Evolutionary conservation across 139 green algal species (phyloP).

Genomic region (Closterium sp.): DNA sequence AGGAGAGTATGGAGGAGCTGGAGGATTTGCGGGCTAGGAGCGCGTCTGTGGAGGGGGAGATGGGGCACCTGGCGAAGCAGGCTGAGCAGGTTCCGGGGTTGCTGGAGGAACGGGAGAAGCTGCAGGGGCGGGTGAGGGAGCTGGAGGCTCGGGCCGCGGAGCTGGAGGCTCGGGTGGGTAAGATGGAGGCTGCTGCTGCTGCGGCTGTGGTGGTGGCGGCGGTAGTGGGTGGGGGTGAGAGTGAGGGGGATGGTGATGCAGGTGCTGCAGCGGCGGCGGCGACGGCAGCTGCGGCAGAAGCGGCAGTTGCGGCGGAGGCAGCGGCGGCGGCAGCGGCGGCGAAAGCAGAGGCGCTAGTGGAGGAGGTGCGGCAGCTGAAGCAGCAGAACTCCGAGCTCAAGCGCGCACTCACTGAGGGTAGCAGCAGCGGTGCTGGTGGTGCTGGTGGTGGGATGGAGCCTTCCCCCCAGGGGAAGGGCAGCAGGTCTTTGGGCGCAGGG

Average conservation of each 20-base stretch:
- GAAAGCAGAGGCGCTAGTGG: neutral
- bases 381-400: neutral
- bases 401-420: neutral
- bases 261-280: too few species aligned
- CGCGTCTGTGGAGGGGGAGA: neutral
- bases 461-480: neutral
- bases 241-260: neutral
- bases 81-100: neutral
- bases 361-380: conserved; percentile 2
- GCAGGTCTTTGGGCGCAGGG: neutral
- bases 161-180: neutral
- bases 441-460: neutral
- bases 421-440: neutral
- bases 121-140: neutral
- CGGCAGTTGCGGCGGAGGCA: neutral
- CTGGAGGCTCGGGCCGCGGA: neutral
- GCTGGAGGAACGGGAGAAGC: neutral
- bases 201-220: too few species aligned
- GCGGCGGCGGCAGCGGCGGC: too few species aligned
- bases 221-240: neutral
- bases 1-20: neutral
- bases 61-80: neutral
- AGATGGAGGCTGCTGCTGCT: neutral
- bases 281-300: neutral
- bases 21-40: neutral